A percentile compares a stretch with the other conserved stretches of the same genome.
Conservation (phyloP, 331 rosid species). For the Acacia pycnantha region DNA sequence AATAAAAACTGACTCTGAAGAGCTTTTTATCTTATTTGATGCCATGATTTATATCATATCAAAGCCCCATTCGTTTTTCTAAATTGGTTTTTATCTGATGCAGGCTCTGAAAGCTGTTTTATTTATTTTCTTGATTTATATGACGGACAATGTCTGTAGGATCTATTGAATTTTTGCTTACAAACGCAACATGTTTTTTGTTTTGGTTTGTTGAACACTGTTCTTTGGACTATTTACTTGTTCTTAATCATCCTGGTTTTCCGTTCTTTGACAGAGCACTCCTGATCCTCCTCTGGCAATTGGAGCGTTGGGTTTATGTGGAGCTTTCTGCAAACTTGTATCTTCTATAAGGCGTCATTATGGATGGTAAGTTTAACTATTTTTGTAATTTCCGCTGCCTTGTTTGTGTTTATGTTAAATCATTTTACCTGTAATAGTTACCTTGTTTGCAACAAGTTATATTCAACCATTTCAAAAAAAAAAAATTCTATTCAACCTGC, state of each 20-base stretch:
- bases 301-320: constrained; percentile 52
- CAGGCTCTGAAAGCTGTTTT: neutral
- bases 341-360: constrained; percentile 34
- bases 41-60: neutral
- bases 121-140: constrained; percentile 16
- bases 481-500: too few species aligned
- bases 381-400: neutral
- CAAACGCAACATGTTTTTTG: neutral
- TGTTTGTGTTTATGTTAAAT: constrained; percentile 26
- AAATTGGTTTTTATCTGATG: neutral
- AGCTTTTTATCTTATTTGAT: neutral
- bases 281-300: constrained; percentile 67
- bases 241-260: constrained; percentile 23
- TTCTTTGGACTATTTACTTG: neutral
- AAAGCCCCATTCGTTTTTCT: neutral
- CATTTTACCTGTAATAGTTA: constrained; percentile 5
- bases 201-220: neutral
- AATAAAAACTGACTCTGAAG: neutral
- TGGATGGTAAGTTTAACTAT: constrained; percentile 43
- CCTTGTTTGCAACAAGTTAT: too few species aligned
- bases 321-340: constrained; percentile 43
- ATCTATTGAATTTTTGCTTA: neutral
- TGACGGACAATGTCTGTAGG: constrained; percentile 16
- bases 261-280: constrained; percentile 56
- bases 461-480: too few species aligned